A percentile compares a stretch with the other conserved stretches of the same genome.
phyloP scores from a whole-genome alignment of 768 basidiomycete species.

The Exsudoporus frostii region DNA sequence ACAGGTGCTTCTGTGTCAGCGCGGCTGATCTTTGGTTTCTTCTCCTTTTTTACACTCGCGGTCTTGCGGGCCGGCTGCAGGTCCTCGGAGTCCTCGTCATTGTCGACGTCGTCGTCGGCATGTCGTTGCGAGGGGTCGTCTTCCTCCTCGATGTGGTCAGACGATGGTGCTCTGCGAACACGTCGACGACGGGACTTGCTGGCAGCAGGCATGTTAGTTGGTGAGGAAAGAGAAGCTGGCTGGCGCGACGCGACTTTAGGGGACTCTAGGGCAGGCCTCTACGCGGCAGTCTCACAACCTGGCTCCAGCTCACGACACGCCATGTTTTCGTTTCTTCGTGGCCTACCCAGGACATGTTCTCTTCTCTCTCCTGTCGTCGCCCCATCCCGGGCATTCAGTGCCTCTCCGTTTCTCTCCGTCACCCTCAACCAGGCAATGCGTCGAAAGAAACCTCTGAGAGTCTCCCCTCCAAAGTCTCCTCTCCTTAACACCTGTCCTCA shows the following conservation, averaged over 20 bases:
- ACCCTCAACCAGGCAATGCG: slow-evolving; percentile 90
- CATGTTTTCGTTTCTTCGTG: slow-evolving; percentile 30
- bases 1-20: slow-evolving; percentile 9
- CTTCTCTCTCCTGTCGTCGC: neutral
- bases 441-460: slow-evolving; percentile 57
- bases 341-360: slow-evolving; percentile 22
- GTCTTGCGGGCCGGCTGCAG: slow-evolving; percentile 36
- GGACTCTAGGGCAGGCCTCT: slow-evolving; percentile 28
- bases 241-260: slow-evolving; percentile 21
- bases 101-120: slow-evolving; percentile 46
- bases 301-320: neutral
- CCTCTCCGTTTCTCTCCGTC: slow-evolving; percentile 51
- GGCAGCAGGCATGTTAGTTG: slow-evolving; percentile 32
- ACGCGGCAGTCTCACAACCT: slow-evolving; percentile 18
- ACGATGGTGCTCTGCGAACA: slow-evolving; percentile 46
- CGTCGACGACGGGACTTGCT: slow-evolving; percentile 39
- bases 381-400: slow-evolving; percentile 54
- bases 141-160: slow-evolving; percentile 60
- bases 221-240: neutral
- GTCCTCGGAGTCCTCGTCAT: slow-evolving; percentile 35
- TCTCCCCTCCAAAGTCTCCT: slow-evolving; percentile 60
- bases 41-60: slow-evolving; percentile 29
- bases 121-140: slow-evolving; percentile 38
- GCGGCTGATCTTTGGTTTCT: slow-evolving; percentile 28
- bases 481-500: slow-evolving; percentile 79